These are phyloP conservation scores for Fusarium sp. DNA, from an alignment of 2,329 filamentous ascomycete species.

Conservation along the genomic window DNA sequence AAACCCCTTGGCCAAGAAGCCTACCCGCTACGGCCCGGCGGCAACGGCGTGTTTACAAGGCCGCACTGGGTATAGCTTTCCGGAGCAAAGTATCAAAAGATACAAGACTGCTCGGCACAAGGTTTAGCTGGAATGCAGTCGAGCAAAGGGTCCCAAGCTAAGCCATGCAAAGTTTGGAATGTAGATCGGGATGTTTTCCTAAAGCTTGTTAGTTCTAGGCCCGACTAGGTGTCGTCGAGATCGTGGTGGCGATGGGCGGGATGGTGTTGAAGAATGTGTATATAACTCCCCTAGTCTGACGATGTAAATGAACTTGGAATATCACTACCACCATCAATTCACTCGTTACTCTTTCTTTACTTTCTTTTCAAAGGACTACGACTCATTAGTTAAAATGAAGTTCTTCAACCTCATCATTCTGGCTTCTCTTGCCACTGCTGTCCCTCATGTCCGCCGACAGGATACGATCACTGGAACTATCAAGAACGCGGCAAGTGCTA, in stretches of 20 bases:
- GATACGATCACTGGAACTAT: slow-evolving; percentile 17
- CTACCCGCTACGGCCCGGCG: slow-evolving; percentile 21
- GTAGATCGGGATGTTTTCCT: neutral
- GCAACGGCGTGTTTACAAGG: slow-evolving; percentile 13
- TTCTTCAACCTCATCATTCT: slow-evolving; percentile 25
- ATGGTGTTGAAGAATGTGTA: slow-evolving; percentile 1
- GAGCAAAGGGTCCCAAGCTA: neutral
- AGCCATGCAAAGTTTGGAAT: slow-evolving; percentile 21
- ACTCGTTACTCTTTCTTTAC: neutral
- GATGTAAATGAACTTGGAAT: neutral
- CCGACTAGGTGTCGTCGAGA: neutral
- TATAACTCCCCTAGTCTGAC: slow-evolving; percentile 10
- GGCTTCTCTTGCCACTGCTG: slow-evolving; percentile 23
- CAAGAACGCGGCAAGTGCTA: neutral
- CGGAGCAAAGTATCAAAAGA: slow-evolving; percentile 2
- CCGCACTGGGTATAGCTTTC: slow-evolving; percentile 5
- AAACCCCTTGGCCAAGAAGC: neutral
- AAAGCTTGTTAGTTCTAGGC: slow-evolving; percentile 2
- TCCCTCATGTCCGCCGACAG: slow-evolving; percentile 15
- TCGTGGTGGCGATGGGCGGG: neutral
- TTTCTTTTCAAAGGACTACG: neutral
- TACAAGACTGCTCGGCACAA: neutral
- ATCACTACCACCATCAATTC: neutral
- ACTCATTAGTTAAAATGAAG: slow-evolving; percentile 20
- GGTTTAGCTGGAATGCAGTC: slow-evolving; percentile 1